These are phyloP conservation scores for Fusarium nurragi DNA, from an alignment of 2,329 filamentous ascomycete species.

Conservation along the genomic window DNA sequence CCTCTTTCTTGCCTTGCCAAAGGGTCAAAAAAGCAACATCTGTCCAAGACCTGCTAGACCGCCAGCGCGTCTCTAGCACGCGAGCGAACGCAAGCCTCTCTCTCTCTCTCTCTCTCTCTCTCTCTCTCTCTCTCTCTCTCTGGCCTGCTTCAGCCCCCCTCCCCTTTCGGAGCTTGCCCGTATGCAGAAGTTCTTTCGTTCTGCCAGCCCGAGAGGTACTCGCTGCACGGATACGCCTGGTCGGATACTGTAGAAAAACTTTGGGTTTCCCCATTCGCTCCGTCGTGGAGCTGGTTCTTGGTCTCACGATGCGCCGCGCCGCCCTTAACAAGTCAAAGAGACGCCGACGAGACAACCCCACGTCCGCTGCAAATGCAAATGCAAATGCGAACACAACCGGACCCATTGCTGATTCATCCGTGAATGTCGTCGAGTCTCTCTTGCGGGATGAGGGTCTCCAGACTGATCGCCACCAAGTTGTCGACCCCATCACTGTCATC, in stretches of 20 bases:
- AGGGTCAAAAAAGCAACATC: conserved; percentile 34
- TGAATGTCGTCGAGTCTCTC: conserved; percentile 19
- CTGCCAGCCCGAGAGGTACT: conserved; percentile 5
- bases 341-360: conserved; percentile 30
- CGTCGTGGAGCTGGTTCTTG: conserved; percentile 7
- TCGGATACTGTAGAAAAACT: conserved; percentile 30
- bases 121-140: background rate
- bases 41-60: conserved; percentile 23
- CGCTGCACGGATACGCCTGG: conserved; percentile 5
- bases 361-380: background rate
- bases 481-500: conserved; percentile 5
- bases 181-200: conserved; percentile 34
- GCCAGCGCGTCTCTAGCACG: conserved; percentile 30
- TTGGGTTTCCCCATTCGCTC: conserved; percentile 14
- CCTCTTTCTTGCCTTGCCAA: background rate
- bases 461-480: conserved; percentile 19
- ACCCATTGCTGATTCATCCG: conserved; percentile 12
- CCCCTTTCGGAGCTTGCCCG: conserved; percentile 29
- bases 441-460: conserved; percentile 37
- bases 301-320: conserved; percentile 41
- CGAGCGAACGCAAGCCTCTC: conserved; percentile 26
- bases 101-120: background rate
- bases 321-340: conserved; percentile 29
- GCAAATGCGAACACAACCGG: background rate
- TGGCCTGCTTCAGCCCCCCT: conserved; percentile 18